Conservation (phyloP, 1,284 basidiomycete species). For the Macrocystidia cucumis region DNA sequence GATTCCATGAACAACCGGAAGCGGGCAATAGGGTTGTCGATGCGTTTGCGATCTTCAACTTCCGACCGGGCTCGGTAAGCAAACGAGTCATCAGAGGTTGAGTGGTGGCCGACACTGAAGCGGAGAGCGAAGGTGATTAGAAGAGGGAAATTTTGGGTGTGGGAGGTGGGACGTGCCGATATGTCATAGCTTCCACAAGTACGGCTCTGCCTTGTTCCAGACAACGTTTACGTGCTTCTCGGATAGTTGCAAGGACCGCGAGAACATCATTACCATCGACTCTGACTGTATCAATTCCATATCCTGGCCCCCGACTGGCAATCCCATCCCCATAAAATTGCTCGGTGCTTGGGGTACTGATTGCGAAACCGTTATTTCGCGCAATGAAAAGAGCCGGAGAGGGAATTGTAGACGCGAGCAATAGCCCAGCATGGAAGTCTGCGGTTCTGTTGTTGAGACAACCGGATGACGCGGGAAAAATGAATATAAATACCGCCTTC, state of each 20-base stretch:
- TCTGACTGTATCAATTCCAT: constrained; percentile 84
- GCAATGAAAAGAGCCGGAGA: constrained; percentile 69
- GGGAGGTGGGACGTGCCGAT: constrained; percentile 44
- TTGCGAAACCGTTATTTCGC: constrained; percentile 91
- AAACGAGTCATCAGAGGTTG: constrained; percentile 91
- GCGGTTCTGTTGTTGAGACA: constrained; percentile 4
- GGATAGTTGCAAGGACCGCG: constrained; percentile 78
- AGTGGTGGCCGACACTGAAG: constrained; percentile 85
- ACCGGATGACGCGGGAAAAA: neutral
- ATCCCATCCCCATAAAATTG: constrained; percentile 94
- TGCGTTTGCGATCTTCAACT: constrained; percentile 79
- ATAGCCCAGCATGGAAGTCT: constrained; percentile 74
- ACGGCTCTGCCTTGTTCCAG: constrained; percentile 79
- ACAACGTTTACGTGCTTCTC: constrained; percentile 73
- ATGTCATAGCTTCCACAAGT: constrained; percentile 89
- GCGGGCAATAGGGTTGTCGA: constrained; percentile 84
- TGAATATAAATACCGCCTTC: constrained; percentile 40
- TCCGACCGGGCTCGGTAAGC: constrained; percentile 83
- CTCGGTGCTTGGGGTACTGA: constrained; percentile 86
- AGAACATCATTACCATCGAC: constrained; percentile 94
- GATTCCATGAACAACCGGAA: constrained; percentile 81
- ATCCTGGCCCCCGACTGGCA: constrained; percentile 87
- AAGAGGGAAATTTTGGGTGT: constrained; percentile 3
- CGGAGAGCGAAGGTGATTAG: constrained; percentile 4
- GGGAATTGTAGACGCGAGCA: constrained; percentile 70